Evolutionary conservation across 2,329 filamentous ascomycete species (phyloP).

Genomic region (Clonostachys chloroleuca): DNA sequence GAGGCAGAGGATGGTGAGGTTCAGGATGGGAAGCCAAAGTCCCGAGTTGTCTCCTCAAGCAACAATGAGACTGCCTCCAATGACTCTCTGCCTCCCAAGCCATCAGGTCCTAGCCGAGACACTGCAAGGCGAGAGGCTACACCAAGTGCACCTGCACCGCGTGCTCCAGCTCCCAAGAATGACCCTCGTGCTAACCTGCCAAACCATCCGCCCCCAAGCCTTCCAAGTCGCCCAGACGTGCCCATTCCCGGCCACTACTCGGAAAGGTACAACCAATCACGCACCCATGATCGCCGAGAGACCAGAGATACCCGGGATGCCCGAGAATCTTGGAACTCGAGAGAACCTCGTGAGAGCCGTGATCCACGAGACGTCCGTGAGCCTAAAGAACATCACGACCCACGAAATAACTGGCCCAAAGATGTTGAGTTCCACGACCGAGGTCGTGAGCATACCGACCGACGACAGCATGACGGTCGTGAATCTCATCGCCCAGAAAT

Average conservation of each 20-base stretch:
- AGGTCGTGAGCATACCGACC: slow-evolving; percentile 2
- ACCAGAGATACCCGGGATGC: slow-evolving; percentile 20
- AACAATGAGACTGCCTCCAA: neutral
- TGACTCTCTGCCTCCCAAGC: slow-evolving; percentile 27
- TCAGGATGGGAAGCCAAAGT: slow-evolving; percentile 45
- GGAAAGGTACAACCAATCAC: slow-evolving; percentile 37
- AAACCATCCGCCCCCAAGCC: slow-evolving; percentile 26
- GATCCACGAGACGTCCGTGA: slow-evolving; percentile 30
- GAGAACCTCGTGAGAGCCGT: slow-evolving; percentile 20
- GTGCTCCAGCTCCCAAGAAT: slow-evolving; percentile 9
- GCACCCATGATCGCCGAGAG: slow-evolving; percentile 32
- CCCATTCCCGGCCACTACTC: slow-evolving; percentile 45
- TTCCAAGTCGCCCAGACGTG: slow-evolving; percentile 57
- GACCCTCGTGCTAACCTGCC: slow-evolving; percentile 28
- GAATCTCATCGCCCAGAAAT: slow-evolving; percentile 3
- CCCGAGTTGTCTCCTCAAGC: neutral
- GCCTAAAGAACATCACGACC: slow-evolving; percentile 28
- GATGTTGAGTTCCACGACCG: slow-evolving; percentile 33
- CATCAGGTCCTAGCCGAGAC: slow-evolving; percentile 16
- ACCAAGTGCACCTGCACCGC: slow-evolving; percentile 4
- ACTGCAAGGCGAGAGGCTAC: slow-evolving; percentile 13
- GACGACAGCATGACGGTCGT: neutral
- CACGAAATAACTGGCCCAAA: slow-evolving; percentile 25
- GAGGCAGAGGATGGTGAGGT: slow-evolving; percentile 73
- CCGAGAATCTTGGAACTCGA: slow-evolving; percentile 9